Percentiles rank a stretch among this genome's conserved stretches.
phyloP scores from a whole-genome alignment of 306 rosid species.

The apple (Malus domestica) region ASM211411v1 NC_041790.1:32088001-32088500 shows the following conservation, averaged over 20 bases:
- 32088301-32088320: slow-evolving; percentile 90
- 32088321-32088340: slow-evolving; percentile 93
- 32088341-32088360: slow-evolving; percentile 69
- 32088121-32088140: slow-evolving; percentile 94
- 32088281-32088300: slow-evolving; percentile 56
- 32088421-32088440: slow-evolving; percentile 87
- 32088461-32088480: slow-evolving; percentile 50
- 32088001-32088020: slow-evolving; percentile 47
- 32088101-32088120: slow-evolving; percentile 79
- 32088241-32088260: slow-evolving; percentile 87
- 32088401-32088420: slow-evolving; percentile 75
- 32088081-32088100: slow-evolving; percentile 72
- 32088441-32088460: slow-evolving; percentile 69
- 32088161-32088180: slow-evolving; percentile 84
- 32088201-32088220: slow-evolving; percentile 77
- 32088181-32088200: slow-evolving; percentile 85
- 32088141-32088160: slow-evolving; percentile 81
- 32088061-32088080: slow-evolving; percentile 64
- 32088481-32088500: slow-evolving; percentile 45
- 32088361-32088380: slow-evolving; percentile 88
- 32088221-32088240: slow-evolving; percentile 86
- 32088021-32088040: slow-evolving; percentile 44
- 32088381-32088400: slow-evolving; percentile 89
- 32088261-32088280: slow-evolving; percentile 87
- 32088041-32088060: slow-evolving; percentile 44